Conservation (phyloP, 1,139 yeast species). For the Candida glucosophila region DNA sequence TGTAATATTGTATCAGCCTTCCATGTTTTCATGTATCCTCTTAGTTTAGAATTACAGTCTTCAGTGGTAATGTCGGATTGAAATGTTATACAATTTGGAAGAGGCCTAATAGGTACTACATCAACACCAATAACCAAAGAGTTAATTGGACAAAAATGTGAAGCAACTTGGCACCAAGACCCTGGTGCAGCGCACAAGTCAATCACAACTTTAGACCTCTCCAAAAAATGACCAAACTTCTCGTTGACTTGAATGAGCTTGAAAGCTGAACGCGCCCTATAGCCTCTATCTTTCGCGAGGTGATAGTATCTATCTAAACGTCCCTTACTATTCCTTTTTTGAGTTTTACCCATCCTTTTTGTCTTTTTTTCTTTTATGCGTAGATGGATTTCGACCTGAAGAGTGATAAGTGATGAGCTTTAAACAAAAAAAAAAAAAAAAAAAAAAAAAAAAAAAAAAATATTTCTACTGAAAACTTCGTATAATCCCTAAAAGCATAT, state of each 20-base stretch:
- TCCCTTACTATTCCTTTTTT: conserved; percentile 96
- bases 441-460: background rate
- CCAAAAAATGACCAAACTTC: conserved; percentile 90
- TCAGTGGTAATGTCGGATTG: conserved; percentile 97
- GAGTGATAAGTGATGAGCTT: too few relatives aligned
- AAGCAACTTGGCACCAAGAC: conserved; percentile 99
- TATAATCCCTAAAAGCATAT: too few relatives aligned
- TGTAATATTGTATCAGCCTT: conserved; percentile 96
- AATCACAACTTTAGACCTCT: conserved; percentile 92
- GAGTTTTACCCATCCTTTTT: conserved; percentile 85
- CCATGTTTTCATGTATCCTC: conserved; percentile 98
- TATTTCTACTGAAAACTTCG: background rate
- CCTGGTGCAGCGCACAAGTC: conserved; percentile 99
- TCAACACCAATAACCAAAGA: conserved; percentile 96
- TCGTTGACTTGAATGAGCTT: conserved; percentile 92
- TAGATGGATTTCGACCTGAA: too few relatives aligned
- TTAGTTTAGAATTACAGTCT: conserved; percentile 86
- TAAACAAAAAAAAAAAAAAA: conserved; percentile 1
- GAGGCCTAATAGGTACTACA: conserved; percentile 90
- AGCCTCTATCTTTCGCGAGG: conserved; percentile 95
- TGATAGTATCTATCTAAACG: conserved; percentile 97
- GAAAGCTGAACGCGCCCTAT: conserved; percentile 98
- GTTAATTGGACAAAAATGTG: conserved; percentile 84
- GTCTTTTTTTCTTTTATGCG: too few relatives aligned
- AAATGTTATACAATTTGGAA: conserved; percentile 89